A percentile compares a stretch with the other conserved stretches of the same genome.
Evolutionary conservation across 257 asterid genomes (phyloP).

Genomic region (Leptodermis oblonga): DNA sequence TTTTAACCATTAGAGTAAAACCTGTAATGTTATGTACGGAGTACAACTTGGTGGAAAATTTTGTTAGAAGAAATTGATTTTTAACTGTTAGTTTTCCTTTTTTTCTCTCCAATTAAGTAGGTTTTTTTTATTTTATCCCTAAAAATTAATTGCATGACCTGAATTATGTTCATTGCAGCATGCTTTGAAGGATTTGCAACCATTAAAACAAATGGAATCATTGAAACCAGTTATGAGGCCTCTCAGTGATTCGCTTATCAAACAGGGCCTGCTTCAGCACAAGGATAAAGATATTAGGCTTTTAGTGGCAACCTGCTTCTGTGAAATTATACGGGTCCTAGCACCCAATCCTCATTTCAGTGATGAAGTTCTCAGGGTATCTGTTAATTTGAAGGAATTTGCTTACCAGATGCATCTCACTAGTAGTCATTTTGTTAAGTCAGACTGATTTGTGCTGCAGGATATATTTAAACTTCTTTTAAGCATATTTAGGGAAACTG

Average conservation of each 20-base stretch:
- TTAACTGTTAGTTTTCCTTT: slow-evolving; percentile 7
- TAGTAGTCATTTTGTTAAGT: background rate
- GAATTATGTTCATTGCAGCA: slow-evolving; percentile 40
- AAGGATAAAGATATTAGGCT: slow-evolving; percentile 66
- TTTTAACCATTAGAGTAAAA: background rate
- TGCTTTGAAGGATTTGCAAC: slow-evolving; percentile 53
- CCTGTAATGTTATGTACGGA: background rate
- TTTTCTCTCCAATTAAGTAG: background rate
- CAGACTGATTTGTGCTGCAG: slow-evolving; percentile 36
- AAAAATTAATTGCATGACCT: slow-evolving; percentile 16
- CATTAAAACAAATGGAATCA: slow-evolving; percentile 47
- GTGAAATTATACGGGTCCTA: slow-evolving; percentile 58
- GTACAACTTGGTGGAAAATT: background rate
- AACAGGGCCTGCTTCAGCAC: slow-evolving; percentile 54
- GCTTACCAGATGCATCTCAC: background rate
- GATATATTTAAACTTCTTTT: slow-evolving; percentile 58
- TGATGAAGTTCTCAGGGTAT: slow-evolving; percentile 59
- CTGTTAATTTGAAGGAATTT: background rate
- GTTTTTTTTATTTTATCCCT: background rate
- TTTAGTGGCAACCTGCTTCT: slow-evolving; percentile 63
- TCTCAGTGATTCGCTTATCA: slow-evolving; percentile 50
- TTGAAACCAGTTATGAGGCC: slow-evolving; percentile 39
- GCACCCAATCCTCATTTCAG: slow-evolving; percentile 69
- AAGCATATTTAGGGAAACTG: slow-evolving; percentile 64
- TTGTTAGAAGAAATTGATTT: background rate